These are phyloP conservation scores for Stachybotrys echinatus DNA, from an alignment of 2,329 filamentous ascomycete species.

Conservation along the genomic window DNA sequence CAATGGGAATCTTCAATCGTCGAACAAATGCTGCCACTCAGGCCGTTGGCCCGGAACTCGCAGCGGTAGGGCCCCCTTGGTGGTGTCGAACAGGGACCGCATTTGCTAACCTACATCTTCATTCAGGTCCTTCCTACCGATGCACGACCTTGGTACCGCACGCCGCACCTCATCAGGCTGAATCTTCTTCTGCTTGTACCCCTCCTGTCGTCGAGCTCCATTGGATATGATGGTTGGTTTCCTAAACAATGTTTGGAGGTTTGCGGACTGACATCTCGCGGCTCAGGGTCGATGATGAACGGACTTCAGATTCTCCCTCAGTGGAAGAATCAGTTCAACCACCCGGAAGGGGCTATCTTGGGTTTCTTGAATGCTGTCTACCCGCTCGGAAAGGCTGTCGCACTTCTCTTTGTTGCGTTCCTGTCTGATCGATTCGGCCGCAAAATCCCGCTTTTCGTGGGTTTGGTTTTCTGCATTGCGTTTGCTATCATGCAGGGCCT, in stretches of 20 bases:
- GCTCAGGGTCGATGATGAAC: constrained; percentile 34
- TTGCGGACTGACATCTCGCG: constrained; percentile 11
- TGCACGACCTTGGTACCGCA: constrained; percentile 33
- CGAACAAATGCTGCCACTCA: no score
- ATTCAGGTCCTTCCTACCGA: constrained; percentile 32
- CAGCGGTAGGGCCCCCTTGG: no score
- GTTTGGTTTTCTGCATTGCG: constrained; percentile 21
- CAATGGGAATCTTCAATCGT: no score
- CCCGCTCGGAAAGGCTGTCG: constrained; percentile 31
- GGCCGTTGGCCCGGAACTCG: no score
- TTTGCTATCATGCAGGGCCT: constrained; percentile 25
- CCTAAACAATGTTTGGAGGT: constrained; percentile 12
- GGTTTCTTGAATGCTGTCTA: constrained; percentile 32
- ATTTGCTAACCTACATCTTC: background rate
- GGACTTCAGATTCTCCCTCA: constrained; percentile 34
- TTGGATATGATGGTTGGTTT: constrained; percentile 36
- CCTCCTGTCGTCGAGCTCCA: constrained; percentile 33
- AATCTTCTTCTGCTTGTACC: constrained; percentile 38
- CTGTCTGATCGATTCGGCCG: constrained; percentile 35
- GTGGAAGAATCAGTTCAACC: constrained; percentile 35
- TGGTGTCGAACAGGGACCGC: no score
- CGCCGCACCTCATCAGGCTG: constrained; percentile 34
- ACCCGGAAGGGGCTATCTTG: constrained; percentile 27
- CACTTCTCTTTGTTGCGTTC: constrained; percentile 26
- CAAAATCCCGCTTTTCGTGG: constrained; percentile 28